Evolutionary conservation across 2,329 filamentous ascomycete genomes (phyloP).

Genomic region (Scolecobasidium constrictum): DNA sequence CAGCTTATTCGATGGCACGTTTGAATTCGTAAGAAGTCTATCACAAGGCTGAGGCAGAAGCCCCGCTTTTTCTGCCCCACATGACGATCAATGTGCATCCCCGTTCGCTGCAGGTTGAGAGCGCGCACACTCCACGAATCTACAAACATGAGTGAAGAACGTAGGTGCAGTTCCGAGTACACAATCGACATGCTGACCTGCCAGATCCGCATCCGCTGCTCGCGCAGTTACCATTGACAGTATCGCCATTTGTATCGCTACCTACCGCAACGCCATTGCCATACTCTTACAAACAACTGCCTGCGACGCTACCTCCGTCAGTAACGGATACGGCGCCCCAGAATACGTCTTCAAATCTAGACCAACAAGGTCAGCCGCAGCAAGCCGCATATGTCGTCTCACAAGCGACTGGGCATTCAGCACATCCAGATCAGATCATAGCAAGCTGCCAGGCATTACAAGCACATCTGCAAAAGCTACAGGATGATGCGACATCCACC

Average conservation of each 20-base stretch:
- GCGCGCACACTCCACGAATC: slow-evolving; percentile 1
- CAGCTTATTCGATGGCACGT: background rate
- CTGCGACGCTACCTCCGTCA: slow-evolving; percentile 72
- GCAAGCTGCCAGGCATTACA: slow-evolving; percentile 70
- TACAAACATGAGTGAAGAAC: slow-evolving; percentile 24
- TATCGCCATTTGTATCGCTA: slow-evolving; percentile 87
- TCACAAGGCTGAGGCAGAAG: background rate
- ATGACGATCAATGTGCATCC: background rate
- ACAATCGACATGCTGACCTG: background rate
- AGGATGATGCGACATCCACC: slow-evolving; percentile 55
- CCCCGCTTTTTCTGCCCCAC: background rate
- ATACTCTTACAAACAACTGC: slow-evolving; percentile 88
- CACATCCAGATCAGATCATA: slow-evolving; percentile 78
- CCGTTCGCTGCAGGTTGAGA: background rate
- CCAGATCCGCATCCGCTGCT: slow-evolving; percentile 67
- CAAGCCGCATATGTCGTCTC: slow-evolving; percentile 64
- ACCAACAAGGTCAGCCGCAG: slow-evolving; percentile 19
- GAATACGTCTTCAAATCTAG: slow-evolving; percentile 44
- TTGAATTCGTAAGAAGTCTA: too few species aligned
- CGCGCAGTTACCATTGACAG: slow-evolving; percentile 83
- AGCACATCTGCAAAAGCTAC: slow-evolving; percentile 59
- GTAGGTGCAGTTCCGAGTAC: slow-evolving; percentile 14
- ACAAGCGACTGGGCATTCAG: slow-evolving; percentile 59
- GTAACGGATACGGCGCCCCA: slow-evolving; percentile 42
- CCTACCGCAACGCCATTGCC: slow-evolving; percentile 84